These are phyloP conservation scores for Cordia subcordata DNA, from an alignment of 257 asterid genomes.

Conservation along the genomic window DNA sequence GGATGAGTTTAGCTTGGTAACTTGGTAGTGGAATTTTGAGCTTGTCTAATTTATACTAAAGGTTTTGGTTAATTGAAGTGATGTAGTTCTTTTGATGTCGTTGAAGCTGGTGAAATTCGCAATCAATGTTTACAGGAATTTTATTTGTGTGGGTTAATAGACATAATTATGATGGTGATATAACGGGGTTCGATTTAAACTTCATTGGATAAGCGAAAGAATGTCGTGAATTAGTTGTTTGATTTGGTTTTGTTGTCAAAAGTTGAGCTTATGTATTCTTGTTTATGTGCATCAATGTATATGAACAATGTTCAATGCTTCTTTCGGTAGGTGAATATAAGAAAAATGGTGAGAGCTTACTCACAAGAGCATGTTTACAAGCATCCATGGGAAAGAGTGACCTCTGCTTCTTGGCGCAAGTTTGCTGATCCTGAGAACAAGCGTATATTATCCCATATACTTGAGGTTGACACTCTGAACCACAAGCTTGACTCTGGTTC, in stretches of 20 bases:
- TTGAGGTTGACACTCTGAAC: slow-evolving; percentile 82
- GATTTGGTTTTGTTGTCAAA: background rate
- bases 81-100: background rate
- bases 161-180: background rate
- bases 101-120: background rate
- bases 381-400: slow-evolving; percentile 97
- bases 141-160: too few species aligned
- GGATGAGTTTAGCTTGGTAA: background rate
- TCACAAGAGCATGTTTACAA: slow-evolving; percentile 86
- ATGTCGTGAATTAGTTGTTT: too few species aligned
- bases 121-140: too few species aligned
- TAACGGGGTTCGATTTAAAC: too few species aligned
- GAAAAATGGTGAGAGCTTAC: slow-evolving; percentile 84
- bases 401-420: slow-evolving; percentile 97
- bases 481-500: slow-evolving; percentile 59
- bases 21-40: background rate
- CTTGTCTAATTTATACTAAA: background rate
- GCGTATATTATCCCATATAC: slow-evolving; percentile 73
- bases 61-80: background rate
- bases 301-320: background rate
- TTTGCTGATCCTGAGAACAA: slow-evolving; percentile 91
- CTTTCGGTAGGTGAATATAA: background rate
- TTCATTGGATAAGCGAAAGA: too few species aligned
- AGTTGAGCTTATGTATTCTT: too few species aligned
- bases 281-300: background rate